Conservation (phyloP, 192 early-diverging fungal species). For the Backusella australiensis region DNA sequence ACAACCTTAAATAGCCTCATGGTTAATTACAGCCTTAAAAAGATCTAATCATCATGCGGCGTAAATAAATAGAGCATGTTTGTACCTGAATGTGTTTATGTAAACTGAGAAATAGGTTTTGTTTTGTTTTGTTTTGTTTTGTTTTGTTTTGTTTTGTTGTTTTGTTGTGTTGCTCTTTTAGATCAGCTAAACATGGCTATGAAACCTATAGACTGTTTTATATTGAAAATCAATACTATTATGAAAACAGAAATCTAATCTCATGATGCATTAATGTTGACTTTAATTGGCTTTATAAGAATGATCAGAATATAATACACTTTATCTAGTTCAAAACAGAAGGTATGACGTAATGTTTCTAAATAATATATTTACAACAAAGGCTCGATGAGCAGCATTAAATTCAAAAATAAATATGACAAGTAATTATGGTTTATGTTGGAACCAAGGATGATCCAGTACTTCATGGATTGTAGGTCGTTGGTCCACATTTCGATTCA, state of each 20-base stretch:
- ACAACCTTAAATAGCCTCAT: neutral
- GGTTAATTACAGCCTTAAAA: neutral
- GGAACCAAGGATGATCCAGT: slow-evolving; percentile 71
- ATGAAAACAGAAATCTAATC: neutral
- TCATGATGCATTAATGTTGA: neutral
- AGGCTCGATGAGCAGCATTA: neutral
- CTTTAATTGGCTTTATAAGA: neutral
- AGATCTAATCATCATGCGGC: neutral
- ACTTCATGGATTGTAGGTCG: slow-evolving; percentile 78
- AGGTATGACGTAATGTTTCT: neutral
- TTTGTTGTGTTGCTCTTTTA: too few relatives aligned
- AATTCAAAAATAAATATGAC: neutral
- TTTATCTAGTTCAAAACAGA: neutral
- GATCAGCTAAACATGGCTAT: too few relatives aligned
- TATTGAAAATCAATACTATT: neutral
- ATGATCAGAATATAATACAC: neutral
- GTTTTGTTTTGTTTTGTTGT: too few relatives aligned
- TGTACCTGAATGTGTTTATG: neutral
- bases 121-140: too few relatives aligned
- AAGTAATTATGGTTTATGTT: neutral
- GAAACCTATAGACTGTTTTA: neutral
- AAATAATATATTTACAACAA: neutral
- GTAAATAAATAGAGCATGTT: neutral
- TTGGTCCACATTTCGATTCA: slow-evolving; percentile 62
- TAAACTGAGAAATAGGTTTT: too few relatives aligned